Evolutionary conservation across 1,139 yeast species (phyloP).

Genomic region (Saccharomycopsis hybrid): DNA sequence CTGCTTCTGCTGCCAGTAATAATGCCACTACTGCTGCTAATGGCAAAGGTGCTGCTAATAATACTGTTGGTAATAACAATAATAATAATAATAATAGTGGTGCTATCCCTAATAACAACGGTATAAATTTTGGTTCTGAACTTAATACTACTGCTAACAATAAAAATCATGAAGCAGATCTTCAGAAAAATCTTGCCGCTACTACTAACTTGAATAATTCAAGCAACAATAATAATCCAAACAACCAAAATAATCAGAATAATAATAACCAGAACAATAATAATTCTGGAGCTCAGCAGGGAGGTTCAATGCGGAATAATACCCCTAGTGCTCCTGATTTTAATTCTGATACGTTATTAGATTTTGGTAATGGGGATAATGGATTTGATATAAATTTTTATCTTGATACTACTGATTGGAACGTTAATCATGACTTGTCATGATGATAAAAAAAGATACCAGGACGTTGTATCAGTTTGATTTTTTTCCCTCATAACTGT

Average conservation of each 20-base stretch:
- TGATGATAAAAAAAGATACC: too few relatives aligned
- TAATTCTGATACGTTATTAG: neutral
- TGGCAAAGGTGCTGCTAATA: neutral
- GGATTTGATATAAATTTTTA: conserved; percentile 16
- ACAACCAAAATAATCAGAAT: conserved; percentile 1
- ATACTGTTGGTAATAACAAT: neutral
- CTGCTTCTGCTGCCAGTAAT: neutral
- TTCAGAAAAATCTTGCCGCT: neutral
- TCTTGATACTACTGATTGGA: conserved; percentile 15
- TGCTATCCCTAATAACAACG: too few relatives aligned
- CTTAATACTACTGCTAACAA: neutral
- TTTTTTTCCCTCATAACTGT: too few relatives aligned
- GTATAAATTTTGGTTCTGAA: too few relatives aligned
- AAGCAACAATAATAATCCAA: neutral
- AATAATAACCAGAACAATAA: neutral
- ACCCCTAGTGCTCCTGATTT: neutral
- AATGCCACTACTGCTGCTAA: neutral
- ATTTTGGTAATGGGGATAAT: neutral
- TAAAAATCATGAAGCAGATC: neutral
- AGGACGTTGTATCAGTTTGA: too few relatives aligned
- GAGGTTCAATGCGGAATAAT: neutral
- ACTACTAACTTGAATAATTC: neutral
- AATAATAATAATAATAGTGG: neutral
- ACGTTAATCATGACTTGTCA: conserved; percentile 1
- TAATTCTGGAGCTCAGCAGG: neutral